Evolutionary conservation across 768 basidiomycete genomes (phyloP).

Genomic region (Lepiota venenata): DNA sequence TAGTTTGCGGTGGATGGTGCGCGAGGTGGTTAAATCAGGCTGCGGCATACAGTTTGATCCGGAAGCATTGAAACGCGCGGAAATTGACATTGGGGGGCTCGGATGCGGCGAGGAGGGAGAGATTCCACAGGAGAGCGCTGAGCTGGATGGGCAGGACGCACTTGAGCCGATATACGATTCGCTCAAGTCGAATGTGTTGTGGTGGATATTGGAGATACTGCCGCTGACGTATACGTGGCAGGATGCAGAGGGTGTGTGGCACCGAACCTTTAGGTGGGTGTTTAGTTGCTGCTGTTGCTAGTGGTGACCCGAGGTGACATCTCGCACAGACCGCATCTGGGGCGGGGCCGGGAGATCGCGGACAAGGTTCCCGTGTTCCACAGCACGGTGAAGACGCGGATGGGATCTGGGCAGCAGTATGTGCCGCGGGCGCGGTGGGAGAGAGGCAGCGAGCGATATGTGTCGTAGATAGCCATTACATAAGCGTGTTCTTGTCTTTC

Average conservation of each 20-base stretch:
- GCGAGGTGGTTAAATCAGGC: conserved; percentile 52
- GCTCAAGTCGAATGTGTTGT: conserved; percentile 38
- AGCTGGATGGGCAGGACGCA: conserved; percentile 34
- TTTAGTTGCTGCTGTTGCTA: not conserved
- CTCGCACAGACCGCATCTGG: conserved; percentile 45
- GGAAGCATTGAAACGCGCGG: conserved; percentile 40
- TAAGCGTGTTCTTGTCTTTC: conserved; percentile 6
- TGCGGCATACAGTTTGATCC: conserved; percentile 60
- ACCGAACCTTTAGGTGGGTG: conserved; percentile 50
- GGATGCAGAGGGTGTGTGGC: conserved; percentile 52
- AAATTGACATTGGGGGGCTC: conserved; percentile 24
- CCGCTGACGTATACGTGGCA: conserved; percentile 56
- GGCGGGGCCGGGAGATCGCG: conserved; percentile 50
- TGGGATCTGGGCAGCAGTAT: conserved; percentile 48
- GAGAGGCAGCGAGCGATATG: conserved; percentile 45
- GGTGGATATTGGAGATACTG: conserved; percentile 76
- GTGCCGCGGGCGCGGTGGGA: conserved; percentile 54
- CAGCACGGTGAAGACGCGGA: conserved; percentile 56
- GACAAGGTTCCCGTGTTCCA: conserved; percentile 55
- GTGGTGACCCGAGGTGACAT: not conserved
- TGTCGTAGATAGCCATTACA: conserved; percentile 12
- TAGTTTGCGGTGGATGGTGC: conserved; percentile 77
- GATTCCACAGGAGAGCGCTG: conserved; percentile 10
- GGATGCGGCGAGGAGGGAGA: conserved; percentile 9
- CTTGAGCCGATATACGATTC: conserved; percentile 53